Percentiles rank a stretch among this genome's conserved stretches.
Evolutionary conservation across 805 yeast genomes (phyloP).

Genomic region (Clavispora carvajalis): DNA sequence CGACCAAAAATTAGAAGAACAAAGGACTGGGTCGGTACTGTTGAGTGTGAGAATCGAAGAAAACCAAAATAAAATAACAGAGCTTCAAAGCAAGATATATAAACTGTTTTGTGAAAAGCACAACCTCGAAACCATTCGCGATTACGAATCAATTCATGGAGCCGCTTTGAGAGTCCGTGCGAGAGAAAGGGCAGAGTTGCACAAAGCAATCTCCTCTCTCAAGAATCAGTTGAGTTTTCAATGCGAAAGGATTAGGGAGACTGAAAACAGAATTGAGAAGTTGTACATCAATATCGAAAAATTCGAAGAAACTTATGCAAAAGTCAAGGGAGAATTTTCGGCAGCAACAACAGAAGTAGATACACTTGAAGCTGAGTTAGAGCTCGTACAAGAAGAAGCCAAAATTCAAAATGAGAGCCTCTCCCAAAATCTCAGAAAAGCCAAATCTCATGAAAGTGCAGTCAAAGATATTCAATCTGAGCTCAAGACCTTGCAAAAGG

Average conservation of each 20-base stretch:
- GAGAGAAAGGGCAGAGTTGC: conserved; percentile 56
- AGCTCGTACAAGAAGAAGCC: conserved; percentile 28
- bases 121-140: conserved; percentile 52
- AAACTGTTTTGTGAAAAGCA: conserved; percentile 49
- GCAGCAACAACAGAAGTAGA: conserved; percentile 34
- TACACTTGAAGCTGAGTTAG: conserved; percentile 23
- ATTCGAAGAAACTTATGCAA: conserved; percentile 19
- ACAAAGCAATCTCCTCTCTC: conserved; percentile 56
- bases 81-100: conserved; percentile 44
- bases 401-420: conserved; percentile 22
- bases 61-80: conserved; percentile 13
- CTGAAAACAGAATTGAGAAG: conserved; percentile 40
- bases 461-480: conserved; percentile 37
- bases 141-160: conserved; percentile 69
- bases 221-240: conserved; percentile 64
- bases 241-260: conserved; percentile 50
- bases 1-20: conserved; percentile 13
- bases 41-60: conserved; percentile 19
- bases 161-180: conserved; percentile 48
- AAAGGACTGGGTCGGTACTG: conserved; percentile 11
- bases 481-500: conserved; percentile 23
- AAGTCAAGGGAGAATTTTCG: conserved; percentile 29
- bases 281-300: conserved; percentile 25
- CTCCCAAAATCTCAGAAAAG: conserved; percentile 19
- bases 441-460: conserved; percentile 27